Percentiles rank a stretch among this genome's conserved stretches.
Conservation (phyloP, 495 filamentous ascomycete species). For the Podospora appendiculata region DNA sequence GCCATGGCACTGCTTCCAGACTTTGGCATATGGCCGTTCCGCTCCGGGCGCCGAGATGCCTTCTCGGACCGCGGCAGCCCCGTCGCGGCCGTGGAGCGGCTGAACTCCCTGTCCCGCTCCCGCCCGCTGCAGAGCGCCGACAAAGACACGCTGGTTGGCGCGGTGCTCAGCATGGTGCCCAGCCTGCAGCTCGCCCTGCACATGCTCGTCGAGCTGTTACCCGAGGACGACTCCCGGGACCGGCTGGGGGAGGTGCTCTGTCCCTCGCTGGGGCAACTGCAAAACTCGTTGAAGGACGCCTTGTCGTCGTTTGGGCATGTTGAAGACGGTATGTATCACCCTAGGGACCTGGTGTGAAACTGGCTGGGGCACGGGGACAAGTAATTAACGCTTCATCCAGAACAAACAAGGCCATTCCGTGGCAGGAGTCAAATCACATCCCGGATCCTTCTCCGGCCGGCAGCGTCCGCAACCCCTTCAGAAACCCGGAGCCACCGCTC, state of each 20-base stretch:
- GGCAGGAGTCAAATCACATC: no score
- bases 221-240: conserved; percentile 18
- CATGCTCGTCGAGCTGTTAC: conserved; percentile 19
- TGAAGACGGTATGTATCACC: no score
- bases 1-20: conserved; percentile 17
- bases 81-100: conserved; percentile 16
- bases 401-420: no score
- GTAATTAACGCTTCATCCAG: no score
- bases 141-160: conserved; percentile 22
- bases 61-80: conserved; percentile 10
- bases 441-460: no score
- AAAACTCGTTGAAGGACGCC: conserved; percentile 9
- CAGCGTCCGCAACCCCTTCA: no score
- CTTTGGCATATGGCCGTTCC: conserved; percentile 18
- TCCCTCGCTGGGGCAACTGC: conserved; percentile 21
- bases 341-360: no score
- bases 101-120: conserved; percentile 11
- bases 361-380: no score
- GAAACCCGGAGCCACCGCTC: not conserved
- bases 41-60: conserved; percentile 14
- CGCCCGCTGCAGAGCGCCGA: conserved; percentile 15
- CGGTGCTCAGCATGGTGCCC: conserved; percentile 18
- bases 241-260: conserved; percentile 21
- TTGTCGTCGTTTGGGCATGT: conserved; percentile 8
- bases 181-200: conserved; percentile 20